These are phyloP conservation scores for Arachis monticola DNA, from an alignment of 331 rosid genomes.

Conservation along the genomic window DNA sequence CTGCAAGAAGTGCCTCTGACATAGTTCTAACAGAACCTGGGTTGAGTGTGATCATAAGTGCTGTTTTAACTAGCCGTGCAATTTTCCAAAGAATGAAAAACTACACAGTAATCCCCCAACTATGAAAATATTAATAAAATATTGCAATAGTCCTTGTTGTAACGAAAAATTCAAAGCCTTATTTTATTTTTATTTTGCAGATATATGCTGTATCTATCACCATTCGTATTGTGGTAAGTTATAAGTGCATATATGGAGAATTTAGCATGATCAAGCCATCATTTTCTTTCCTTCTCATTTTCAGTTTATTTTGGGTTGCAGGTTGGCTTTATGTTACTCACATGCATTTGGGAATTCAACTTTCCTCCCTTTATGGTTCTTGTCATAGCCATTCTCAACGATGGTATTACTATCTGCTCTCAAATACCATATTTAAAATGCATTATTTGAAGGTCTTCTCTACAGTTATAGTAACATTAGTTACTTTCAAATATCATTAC, in stretches of 20 bases:
- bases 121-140: neutral
- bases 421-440: too few relatives aligned
- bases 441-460: neutral
- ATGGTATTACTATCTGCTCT: conserved; percentile 45
- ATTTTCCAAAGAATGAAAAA: conserved; percentile 85
- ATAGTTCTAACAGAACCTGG: conserved; percentile 73
- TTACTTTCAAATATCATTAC: conserved; percentile 3
- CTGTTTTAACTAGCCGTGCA: conserved; percentile 81
- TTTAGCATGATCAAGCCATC: conserved; percentile 29
- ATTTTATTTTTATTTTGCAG: conserved; percentile 42
- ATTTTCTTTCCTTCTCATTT: conserved; percentile 38
- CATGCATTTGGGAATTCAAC: conserved; percentile 69
- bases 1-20: conserved; percentile 81
- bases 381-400: conserved; percentile 77
- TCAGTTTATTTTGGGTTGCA: conserved; percentile 33
- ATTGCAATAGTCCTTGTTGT: neutral
- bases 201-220: conserved; percentile 86
- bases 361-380: conserved; percentile 92
- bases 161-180: conserved; percentile 7
- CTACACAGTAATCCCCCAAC: conserved; percentile 61
- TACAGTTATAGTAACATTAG: conserved; percentile 41
- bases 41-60: conserved; percentile 81
- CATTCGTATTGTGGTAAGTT: conserved; percentile 80
- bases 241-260: conserved; percentile 13
- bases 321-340: conserved; percentile 74